These are phyloP conservation scores for Teunomyces tritomae DNA, from an alignment of 805 yeast genomes.

Conservation along the genomic window DNA sequence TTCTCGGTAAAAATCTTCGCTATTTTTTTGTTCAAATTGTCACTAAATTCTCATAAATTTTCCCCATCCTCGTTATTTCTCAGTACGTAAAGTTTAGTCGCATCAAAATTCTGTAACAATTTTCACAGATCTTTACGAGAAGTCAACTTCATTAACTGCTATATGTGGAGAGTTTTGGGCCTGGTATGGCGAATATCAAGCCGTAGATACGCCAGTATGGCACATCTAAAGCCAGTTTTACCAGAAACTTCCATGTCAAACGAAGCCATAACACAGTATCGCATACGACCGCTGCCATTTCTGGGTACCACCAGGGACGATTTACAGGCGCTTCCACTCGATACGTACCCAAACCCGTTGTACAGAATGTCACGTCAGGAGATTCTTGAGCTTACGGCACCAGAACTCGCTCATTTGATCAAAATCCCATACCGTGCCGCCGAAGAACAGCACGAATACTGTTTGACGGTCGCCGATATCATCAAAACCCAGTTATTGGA, in stretches of 20 bases:
- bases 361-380: constrained; percentile 25
- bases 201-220: background rate
- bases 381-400: constrained; percentile 17
- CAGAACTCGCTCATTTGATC: constrained; percentile 26
- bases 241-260: background rate
- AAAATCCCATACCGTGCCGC: constrained; percentile 20
- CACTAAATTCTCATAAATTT: no score
- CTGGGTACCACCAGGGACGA: constrained; percentile 7
- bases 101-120: background rate
- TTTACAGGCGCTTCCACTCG: constrained; percentile 13
- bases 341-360: constrained; percentile 35
- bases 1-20: background rate
- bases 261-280: constrained; percentile 1
- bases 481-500: constrained; percentile 27
- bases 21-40: no score
- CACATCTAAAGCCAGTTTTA: background rate
- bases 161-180: background rate
- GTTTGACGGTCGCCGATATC: constrained; percentile 27
- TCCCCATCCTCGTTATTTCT: background rate
- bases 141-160: no score
- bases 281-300: constrained; percentile 15
- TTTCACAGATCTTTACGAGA: no score
- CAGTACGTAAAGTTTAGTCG: background rate
- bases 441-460: constrained; percentile 27
- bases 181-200: no score